Conservation (phyloP, 768 basidiomycete genomes). For the Tremella mesenterica region DNA sequence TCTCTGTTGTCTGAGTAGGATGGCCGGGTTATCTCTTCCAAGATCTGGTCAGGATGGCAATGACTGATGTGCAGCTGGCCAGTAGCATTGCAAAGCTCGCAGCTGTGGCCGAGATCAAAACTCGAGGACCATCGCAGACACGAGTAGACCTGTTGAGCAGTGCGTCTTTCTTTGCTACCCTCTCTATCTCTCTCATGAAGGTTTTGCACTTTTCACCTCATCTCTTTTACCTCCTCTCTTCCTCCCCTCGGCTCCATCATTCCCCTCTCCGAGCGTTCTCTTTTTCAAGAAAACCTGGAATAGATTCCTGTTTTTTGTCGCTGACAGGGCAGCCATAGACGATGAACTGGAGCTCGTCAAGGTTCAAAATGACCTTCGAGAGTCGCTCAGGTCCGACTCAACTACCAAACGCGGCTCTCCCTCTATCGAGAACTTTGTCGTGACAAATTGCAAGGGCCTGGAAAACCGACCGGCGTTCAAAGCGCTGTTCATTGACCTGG, state of each 20-base stretch:
- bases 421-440: slow-evolving; percentile 13
- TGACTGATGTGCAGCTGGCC: slow-evolving; percentile 56
- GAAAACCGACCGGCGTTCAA: slow-evolving; percentile 51
- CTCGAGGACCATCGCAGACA: slow-evolving; percentile 33
- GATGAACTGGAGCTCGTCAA: slow-evolving; percentile 78
- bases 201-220: no score
- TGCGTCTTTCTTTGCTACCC: slow-evolving; percentile 1
- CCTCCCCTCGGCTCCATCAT: no score
- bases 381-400: slow-evolving; percentile 50
- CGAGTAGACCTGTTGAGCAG: slow-evolving; percentile 17
- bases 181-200: no score
- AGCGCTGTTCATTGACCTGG: slow-evolving; percentile 63
- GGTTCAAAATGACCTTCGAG: slow-evolving; percentile 63
- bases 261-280: no score
- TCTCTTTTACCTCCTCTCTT: no score
- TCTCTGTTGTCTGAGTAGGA: background rate
- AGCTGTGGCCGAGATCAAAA: slow-evolving; percentile 59
- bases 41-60: background rate
- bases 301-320: background rate
- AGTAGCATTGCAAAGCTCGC: slow-evolving; percentile 83
- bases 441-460: slow-evolving; percentile 49
- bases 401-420: background rate
- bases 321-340: slow-evolving; percentile 58
- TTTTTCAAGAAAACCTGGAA: no score
- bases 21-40: background rate